Conservation (phyloP, 1,284 basidiomycete genomes). For the Heimioporus retisporus region DNA sequence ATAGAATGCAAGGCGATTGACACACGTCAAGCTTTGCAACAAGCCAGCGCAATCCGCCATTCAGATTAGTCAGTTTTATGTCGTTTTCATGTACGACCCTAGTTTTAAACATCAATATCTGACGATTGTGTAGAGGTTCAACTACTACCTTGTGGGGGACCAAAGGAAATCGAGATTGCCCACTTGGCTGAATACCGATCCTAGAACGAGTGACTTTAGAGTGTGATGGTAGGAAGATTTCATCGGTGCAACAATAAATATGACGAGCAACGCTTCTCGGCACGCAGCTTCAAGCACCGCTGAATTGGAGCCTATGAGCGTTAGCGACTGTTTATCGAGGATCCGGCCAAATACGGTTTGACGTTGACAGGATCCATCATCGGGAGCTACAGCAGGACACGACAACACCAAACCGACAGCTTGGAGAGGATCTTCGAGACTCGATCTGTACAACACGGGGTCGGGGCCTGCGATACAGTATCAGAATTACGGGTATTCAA, state of each 20-base stretch:
- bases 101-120: not conserved
- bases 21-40: constrained; percentile 1
- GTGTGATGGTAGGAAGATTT: not conserved
- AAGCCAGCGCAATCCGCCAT: not conserved
- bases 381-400: not conserved
- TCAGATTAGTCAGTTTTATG: not conserved
- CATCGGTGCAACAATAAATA: no score
- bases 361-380: constrained; percentile 6
- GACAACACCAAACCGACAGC: no score
- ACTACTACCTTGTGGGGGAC: no score
- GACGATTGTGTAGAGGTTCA: no score
- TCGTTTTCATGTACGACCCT: not conserved
- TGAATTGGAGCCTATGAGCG: not conserved
- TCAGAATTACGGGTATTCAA: no score
- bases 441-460: not conserved
- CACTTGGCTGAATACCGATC: no score
- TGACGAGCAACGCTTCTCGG: no score
- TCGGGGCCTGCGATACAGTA: not conserved
- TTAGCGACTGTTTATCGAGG: not conserved
- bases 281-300: not conserved
- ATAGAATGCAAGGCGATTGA: constrained; percentile 9
- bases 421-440: not conserved
- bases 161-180: no score
- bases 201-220: no score
- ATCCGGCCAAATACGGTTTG: not conserved